Conservation (phyloP, 192 early-diverging fungal species). For the Thamnidium elegans region DNA sequence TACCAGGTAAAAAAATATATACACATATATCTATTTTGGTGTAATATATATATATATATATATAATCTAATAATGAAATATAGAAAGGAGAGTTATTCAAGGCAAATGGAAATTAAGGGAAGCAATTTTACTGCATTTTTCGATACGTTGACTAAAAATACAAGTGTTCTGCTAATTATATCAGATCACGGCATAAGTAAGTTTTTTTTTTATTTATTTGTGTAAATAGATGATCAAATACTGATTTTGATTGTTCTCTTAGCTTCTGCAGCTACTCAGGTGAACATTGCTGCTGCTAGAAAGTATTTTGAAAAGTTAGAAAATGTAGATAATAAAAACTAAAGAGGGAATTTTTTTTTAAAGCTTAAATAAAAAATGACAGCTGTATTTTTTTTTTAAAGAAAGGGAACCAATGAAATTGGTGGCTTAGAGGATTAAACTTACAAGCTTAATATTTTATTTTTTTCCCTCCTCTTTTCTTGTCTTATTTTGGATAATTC, state of each 20-base stretch:
- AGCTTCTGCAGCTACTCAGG: slow-evolving; percentile 79
- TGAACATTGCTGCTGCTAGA: slow-evolving; percentile 79
- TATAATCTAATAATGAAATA: no score
- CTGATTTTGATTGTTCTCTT: neutral
- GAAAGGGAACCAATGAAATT: no score
- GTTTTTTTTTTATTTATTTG: slow-evolving; percentile 16
- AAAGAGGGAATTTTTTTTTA: no score
- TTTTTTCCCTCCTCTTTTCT: no score
- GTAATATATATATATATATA: slow-evolving; percentile 60
- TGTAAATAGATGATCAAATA: neutral
- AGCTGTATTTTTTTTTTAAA: no score
- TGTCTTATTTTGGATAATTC: no score
- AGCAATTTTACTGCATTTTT: slow-evolving; percentile 73
- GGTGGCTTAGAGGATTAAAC: no score
- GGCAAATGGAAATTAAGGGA: slow-evolving; percentile 81
- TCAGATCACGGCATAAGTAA: slow-evolving; percentile 79
- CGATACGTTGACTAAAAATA: slow-evolving; percentile 79
- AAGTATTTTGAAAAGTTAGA: slow-evolving; percentile 83
- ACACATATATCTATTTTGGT: neutral
- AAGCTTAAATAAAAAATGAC: no score
- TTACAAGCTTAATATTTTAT: no score
- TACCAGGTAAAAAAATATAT: slow-evolving; percentile 47
- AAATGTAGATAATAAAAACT: slow-evolving; percentile 1
- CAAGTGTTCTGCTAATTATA: slow-evolving; percentile 82
- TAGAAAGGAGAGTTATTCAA: slow-evolving; percentile 50